A percentile compares a stretch with the other conserved stretches of the same genome.
phyloP scores from a whole-genome alignment of 441 rosid species.

The Eugenia klotzschiana region DNA sequence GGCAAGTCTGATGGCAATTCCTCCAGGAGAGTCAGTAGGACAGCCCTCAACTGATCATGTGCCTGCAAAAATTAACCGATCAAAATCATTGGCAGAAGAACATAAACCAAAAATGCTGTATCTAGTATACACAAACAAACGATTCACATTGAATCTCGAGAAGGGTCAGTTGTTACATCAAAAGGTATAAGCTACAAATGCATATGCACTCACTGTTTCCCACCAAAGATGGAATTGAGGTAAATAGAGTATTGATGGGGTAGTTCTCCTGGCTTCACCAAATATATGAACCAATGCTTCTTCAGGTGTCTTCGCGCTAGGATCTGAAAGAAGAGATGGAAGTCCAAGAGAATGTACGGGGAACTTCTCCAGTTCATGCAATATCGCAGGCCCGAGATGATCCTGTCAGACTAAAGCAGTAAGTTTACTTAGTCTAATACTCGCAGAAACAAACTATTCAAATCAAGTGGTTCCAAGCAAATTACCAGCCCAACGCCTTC shows the following conservation, averaged over 20 bases:
- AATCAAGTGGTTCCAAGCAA: conserved; percentile 18
- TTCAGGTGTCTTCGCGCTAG: conserved; percentile 97
- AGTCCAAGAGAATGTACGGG: conserved; percentile 98
- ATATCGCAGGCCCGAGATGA: conserved; percentile 96
- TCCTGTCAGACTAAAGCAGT: conserved; percentile 84
- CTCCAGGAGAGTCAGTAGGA: conserved; percentile 78
- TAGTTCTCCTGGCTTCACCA: conserved; percentile 95
- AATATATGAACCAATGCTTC: conserved; percentile 98
- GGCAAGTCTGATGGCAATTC: conserved; percentile 87
- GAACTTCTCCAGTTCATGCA: conserved; percentile 93
- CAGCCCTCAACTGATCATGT: conserved; percentile 90
- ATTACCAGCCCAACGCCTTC: conserved; percentile 97
- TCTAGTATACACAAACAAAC: background rate
- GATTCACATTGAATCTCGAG: background rate
- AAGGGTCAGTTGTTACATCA: background rate
- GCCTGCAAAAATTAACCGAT: conserved; percentile 42
- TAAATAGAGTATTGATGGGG: conserved; percentile 87
- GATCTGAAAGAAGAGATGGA: conserved; percentile 97
- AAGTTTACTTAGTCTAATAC: conserved; percentile 43
- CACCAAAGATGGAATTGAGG: conserved; percentile 96
- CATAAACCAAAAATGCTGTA: background rate
- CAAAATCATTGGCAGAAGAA: background rate
- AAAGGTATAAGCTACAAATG: background rate
- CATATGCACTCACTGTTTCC: conserved; percentile 68
- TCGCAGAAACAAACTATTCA: conserved; percentile 3